Percentiles rank a stretch among this genome's conserved stretches.
Evolutionary conservation across 2,329 filamentous ascomycete species (phyloP).

Genomic region (Hypoxylon sp.): DNA sequence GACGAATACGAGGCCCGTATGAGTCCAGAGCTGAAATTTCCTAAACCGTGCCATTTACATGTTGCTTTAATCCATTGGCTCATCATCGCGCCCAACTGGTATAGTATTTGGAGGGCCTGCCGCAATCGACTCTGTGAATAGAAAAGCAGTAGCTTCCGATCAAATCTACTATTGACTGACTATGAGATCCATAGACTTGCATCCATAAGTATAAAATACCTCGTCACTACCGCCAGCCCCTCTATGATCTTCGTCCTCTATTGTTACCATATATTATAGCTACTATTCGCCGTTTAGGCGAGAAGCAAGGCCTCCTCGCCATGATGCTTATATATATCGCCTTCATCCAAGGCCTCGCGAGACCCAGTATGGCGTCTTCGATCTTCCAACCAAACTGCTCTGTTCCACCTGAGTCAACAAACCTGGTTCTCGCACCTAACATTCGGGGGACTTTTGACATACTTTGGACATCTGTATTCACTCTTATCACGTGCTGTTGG

Average conservation of each 20-base stretch:
- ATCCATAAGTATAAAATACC: not conserved
- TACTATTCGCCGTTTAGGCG: not conserved
- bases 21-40: not conserved
- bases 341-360: not conserved
- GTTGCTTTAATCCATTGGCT: not conserved
- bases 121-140: not conserved
- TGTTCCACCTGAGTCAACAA: not conserved
- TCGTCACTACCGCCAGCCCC: not conserved
- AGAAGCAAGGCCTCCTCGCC: not conserved
- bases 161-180: not conserved
- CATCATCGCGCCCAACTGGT: not conserved
- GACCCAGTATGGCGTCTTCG: not conserved
- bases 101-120: not conserved
- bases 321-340: not conserved
- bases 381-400: not conserved
- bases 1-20: not conserved
- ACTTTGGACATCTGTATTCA: constrained; percentile 5
- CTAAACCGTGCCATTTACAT: not conserved
- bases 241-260: not conserved
- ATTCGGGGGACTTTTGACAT: constrained; percentile 4
- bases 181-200: not conserved
- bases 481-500: constrained; percentile 2
- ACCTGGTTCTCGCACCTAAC: not conserved
- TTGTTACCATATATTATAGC: not conserved
- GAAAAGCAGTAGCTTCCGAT: not conserved